These are phyloP conservation scores for Solanum paucissectum DNA, from an alignment of 257 asterid species.

Conservation along the genomic window DNA sequence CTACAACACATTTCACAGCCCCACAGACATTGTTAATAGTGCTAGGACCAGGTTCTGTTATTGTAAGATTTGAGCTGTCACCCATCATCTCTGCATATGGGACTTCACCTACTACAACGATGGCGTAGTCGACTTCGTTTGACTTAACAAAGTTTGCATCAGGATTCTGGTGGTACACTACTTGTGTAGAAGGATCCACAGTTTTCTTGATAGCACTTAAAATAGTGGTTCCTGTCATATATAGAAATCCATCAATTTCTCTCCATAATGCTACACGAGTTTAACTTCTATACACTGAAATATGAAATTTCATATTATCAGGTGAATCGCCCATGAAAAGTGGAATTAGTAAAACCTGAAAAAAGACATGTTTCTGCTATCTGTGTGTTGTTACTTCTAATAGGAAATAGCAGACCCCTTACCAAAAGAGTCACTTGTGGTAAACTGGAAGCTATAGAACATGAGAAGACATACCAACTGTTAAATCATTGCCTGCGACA, in stretches of 20 bases:
- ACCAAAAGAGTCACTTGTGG: neutral
- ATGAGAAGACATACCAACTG: slow-evolving; percentile 2
- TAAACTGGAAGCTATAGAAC: neutral
- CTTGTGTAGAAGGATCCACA: slow-evolving; percentile 14
- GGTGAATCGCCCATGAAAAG: neutral
- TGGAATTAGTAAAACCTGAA: neutral
- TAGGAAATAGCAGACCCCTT: neutral
- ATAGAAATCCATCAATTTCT: neutral
- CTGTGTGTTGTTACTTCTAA: neutral
- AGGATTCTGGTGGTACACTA: slow-evolving; percentile 7
- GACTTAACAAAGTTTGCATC: slow-evolving; percentile 1
- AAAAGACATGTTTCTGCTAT: neutral
- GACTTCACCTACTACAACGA: slow-evolving; percentile 12
- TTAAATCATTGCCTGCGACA: slow-evolving; percentile 9
- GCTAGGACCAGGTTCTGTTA: slow-evolving; percentile 7
- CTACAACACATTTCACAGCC: slow-evolving; percentile 4
- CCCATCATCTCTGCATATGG: slow-evolving; percentile 13
- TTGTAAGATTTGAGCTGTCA: slow-evolving; percentile 9
- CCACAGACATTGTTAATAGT: slow-evolving; percentile 7
- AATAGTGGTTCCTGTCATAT: slow-evolving; percentile 7
- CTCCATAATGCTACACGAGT: neutral
- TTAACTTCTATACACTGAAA: neutral
- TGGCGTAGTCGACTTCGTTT: neutral
- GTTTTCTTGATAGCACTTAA: slow-evolving; percentile 2
- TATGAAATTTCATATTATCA: neutral